phyloP scores from a whole-genome alignment of 2,329 filamentous ascomycete species.

The Piedraia hortae region DNA sequence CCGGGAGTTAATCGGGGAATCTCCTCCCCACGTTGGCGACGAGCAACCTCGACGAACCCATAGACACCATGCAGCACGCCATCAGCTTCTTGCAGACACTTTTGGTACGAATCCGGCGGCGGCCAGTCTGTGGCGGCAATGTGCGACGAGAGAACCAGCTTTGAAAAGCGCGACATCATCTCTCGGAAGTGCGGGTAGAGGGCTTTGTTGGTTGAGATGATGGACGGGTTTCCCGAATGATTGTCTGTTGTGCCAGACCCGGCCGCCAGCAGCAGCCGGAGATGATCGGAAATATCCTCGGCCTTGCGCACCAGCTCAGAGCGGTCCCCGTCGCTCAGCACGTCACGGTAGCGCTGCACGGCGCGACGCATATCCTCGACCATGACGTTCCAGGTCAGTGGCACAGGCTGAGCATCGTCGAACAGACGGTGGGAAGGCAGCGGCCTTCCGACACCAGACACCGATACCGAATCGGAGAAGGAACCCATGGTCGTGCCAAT shows the following conservation, averaged over 20 bases:
- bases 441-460: conserved; percentile 10
- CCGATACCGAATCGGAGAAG: conserved; percentile 24
- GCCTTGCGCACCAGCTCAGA: conserved; percentile 80
- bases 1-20: conserved; percentile 82
- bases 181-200: conserved; percentile 92
- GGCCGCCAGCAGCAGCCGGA: conserved; percentile 76
- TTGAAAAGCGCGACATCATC: conserved; percentile 99
- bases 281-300: conserved; percentile 94
- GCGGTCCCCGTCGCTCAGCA: conserved; percentile 56
- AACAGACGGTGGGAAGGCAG: conserved; percentile 59
- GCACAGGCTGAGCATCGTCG: conserved; percentile 55
- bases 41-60: conserved; percentile 84
- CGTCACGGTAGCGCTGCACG: conserved; percentile 69
- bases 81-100: conserved; percentile 92
- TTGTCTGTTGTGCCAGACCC: conserved; percentile 96
- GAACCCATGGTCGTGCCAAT: conserved; percentile 26
- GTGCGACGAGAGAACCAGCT: conserved; percentile 88
- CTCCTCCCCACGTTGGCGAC: conserved; percentile 75
- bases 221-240: conserved; percentile 94
- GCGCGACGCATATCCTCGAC: conserved; percentile 81
- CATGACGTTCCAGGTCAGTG: conserved; percentile 67
- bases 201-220: conserved; percentile 93
- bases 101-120: conserved; percentile 74
- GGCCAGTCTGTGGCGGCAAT: conserved; percentile 93
- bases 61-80: conserved; percentile 83